Evolutionary conservation across 805 yeast genomes (phyloP).

Genomic region (Saccharomyces mikatae): DNA sequence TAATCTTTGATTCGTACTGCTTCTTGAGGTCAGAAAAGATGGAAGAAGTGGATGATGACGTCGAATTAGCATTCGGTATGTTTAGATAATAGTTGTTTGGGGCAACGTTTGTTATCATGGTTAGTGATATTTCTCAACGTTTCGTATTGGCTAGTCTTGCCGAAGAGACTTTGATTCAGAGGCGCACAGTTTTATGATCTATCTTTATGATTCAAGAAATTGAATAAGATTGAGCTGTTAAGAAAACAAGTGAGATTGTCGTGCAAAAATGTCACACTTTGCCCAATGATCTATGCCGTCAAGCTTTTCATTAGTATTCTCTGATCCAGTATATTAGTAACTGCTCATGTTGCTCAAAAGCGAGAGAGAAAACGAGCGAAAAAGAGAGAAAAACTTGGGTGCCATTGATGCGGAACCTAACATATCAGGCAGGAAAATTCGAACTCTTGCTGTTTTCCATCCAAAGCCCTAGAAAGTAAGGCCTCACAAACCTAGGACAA

Average conservation of each 20-base stretch:
- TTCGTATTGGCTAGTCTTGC: background rate
- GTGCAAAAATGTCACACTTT: background rate
- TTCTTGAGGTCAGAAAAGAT: slow-evolving; percentile 21
- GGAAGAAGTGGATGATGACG: slow-evolving; percentile 17
- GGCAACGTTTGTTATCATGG: background rate
- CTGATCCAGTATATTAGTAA: background rate
- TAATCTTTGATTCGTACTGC: slow-evolving; percentile 19
- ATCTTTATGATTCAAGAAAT: background rate
- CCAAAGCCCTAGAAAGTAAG: background rate
- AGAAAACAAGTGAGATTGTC: background rate
- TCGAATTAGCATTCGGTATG: background rate
- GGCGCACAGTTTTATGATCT: background rate
- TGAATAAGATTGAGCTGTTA: background rate
- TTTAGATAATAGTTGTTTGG: background rate
- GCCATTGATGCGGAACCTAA: background rate
- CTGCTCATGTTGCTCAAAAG: background rate
- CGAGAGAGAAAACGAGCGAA: background rate
- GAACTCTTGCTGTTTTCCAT: background rate
- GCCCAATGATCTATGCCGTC: background rate
- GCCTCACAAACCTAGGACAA: background rate
- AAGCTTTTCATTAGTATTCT: background rate
- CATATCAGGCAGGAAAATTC: background rate
- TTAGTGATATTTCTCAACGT: background rate
- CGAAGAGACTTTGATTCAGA: background rate
- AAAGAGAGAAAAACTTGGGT: background rate